Evolutionary conservation across 257 asterid species (phyloP).

Genomic region (Apocynum venetum): DNA sequence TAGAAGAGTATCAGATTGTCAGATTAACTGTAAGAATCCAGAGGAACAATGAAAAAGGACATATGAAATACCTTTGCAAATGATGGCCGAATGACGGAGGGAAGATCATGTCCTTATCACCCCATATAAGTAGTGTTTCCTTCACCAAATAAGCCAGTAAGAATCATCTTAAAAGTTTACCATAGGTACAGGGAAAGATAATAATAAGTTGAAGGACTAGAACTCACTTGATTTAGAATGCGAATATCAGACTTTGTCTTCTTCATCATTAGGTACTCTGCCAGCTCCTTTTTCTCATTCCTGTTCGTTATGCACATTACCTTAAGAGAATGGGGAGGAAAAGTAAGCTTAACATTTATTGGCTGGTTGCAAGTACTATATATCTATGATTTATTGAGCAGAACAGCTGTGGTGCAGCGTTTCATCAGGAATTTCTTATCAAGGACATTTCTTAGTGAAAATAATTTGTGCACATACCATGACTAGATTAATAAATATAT

Average conservation of each 20-base stretch:
- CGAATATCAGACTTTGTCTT: slow-evolving; percentile 28
- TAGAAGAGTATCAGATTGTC: neutral
- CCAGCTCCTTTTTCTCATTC: slow-evolving; percentile 52
- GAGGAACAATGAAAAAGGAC: neutral
- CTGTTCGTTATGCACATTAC: slow-evolving; percentile 42
- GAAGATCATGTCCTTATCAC: slow-evolving; percentile 63
- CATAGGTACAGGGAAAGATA: neutral
- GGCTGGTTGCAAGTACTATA: neutral
- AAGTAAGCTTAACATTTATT: neutral
- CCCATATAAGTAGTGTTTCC: slow-evolving; percentile 70
- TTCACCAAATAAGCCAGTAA: slow-evolving; percentile 16
- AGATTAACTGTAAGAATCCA: too few species aligned
- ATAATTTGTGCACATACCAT: too few species aligned
- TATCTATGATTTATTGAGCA: neutral
- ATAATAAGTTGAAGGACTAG: neutral
- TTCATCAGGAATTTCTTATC: neutral
- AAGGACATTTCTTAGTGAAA: neutral
- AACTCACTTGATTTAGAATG: slow-evolving; percentile 38
- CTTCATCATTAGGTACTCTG: slow-evolving; percentile 38
- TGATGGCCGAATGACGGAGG: slow-evolving; percentile 50
- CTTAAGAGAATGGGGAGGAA: slow-evolving; percentile 13
- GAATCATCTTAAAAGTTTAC: neutral
- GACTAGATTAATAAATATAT: too few species aligned
- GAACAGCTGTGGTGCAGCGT: neutral
- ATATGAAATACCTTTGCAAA: slow-evolving; percentile 40